Evolutionary conservation across 805 yeast genomes (phyloP).

Genomic region (Yarrowia bubula): DNA sequence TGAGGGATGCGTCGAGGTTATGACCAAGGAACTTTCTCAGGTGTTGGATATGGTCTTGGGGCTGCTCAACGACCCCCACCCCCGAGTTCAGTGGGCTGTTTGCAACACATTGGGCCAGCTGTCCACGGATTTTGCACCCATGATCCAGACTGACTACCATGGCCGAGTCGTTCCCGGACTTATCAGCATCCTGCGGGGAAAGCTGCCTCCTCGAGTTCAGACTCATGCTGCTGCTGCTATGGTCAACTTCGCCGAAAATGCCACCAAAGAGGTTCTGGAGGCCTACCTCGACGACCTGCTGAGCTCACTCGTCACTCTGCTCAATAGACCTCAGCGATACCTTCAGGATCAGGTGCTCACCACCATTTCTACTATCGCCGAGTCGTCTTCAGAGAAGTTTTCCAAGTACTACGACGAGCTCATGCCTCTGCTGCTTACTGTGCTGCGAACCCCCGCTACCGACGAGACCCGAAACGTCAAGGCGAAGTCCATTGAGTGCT

Average conservation of each 20-base stretch:
- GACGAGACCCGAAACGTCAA: conserved; percentile 74
- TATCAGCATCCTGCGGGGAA: conserved; percentile 70
- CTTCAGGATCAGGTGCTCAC: conserved; percentile 97
- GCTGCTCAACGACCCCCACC: conserved; percentile 77
- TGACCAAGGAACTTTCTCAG: conserved; percentile 76
- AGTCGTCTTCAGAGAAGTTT: conserved; percentile 87
- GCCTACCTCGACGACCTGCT: conserved; percentile 88
- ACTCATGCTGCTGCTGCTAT: conserved; percentile 98
- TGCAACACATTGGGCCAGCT: conserved; percentile 97
- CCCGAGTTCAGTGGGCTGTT: conserved; percentile 95
- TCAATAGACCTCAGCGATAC: conserved; percentile 83
- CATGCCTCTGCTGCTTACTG: conserved; percentile 83
- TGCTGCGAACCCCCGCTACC: conserved; percentile 74
- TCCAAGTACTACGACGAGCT: conserved; percentile 89
- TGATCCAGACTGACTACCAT: conserved; percentile 78
- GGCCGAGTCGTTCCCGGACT: conserved; percentile 81
- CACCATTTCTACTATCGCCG: conserved; percentile 95
- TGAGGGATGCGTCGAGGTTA: conserved; percentile 91
- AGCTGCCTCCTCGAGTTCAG: conserved; percentile 80
- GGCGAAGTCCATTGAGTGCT: conserved; percentile 94
- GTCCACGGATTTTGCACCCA: conserved; percentile 92
- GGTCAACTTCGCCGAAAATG: conserved; percentile 92
- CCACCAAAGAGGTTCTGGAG: conserved; percentile 79
- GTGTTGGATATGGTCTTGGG: conserved; percentile 85
- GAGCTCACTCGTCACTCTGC: conserved; percentile 65